A percentile compares a stretch with the other conserved stretches of the same genome.
These are phyloP conservation scores for Colletotrichum ledebouriae DNA, from an alignment of 2,329 filamentous ascomycete species.

Conservation along the genomic window DNA sequence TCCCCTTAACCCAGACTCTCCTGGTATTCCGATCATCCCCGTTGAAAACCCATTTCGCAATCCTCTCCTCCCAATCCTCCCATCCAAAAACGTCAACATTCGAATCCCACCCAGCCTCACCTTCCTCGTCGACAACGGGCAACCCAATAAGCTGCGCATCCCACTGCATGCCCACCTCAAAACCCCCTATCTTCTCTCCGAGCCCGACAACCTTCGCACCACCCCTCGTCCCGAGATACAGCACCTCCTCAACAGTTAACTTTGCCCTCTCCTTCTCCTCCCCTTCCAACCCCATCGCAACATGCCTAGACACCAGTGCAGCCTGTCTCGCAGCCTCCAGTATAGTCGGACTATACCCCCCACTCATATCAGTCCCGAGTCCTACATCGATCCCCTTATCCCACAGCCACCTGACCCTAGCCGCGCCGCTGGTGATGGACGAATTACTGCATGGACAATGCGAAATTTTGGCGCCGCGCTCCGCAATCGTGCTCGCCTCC, in stretches of 20 bases:
- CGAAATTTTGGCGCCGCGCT: slow-evolving; percentile 74
- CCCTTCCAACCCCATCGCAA: slow-evolving; percentile 66
- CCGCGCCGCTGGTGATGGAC: slow-evolving; percentile 82
- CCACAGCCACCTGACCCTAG: slow-evolving; percentile 80
- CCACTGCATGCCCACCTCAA: slow-evolving; percentile 89
- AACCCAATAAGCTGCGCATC: slow-evolving; percentile 88
- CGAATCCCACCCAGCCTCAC: slow-evolving; percentile 60
- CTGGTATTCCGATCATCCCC: slow-evolving; percentile 93
- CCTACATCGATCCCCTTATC: slow-evolving; percentile 83
- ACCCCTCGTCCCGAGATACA: slow-evolving; percentile 90
- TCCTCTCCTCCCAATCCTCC: slow-evolving; percentile 87
- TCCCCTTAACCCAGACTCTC: slow-evolving; percentile 89
- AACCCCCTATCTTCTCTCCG: slow-evolving; percentile 78
- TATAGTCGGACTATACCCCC: slow-evolving; percentile 86
- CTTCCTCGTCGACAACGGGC: slow-evolving; percentile 60
- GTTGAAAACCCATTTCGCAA: slow-evolving; percentile 95
- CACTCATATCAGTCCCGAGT: slow-evolving; percentile 90
- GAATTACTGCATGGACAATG: slow-evolving; percentile 93
- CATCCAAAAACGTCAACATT: slow-evolving; percentile 91
- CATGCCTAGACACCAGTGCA: slow-evolving; percentile 80
- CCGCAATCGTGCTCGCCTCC: slow-evolving; percentile 75
- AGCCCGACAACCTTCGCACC: slow-evolving; percentile 87
- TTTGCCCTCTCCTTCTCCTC: slow-evolving; percentile 67
- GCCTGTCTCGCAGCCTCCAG: slow-evolving; percentile 88
- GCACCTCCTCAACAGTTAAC: slow-evolving; percentile 84